These are phyloP conservation scores for Pisolithus thermaeus DNA, from an alignment of 1,284 basidiomycete species.

Conservation along the genomic window DNA sequence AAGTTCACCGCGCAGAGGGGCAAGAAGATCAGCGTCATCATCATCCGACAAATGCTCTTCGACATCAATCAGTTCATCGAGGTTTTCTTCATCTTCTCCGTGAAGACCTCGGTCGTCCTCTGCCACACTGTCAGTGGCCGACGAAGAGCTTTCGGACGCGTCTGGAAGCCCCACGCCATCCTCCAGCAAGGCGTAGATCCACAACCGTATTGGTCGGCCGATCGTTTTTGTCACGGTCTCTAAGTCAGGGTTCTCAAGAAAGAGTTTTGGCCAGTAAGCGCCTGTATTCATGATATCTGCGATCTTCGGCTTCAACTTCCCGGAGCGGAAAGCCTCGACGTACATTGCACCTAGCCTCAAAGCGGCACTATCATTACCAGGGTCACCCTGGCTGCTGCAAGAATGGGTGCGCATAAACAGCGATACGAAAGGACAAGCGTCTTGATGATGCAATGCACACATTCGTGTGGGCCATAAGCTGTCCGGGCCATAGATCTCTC, in stretches of 20 bases:
- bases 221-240: constrained; percentile 59
- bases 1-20: constrained; percentile 64
- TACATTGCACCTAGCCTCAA: constrained; percentile 34
- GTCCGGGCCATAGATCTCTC: constrained; percentile 27
- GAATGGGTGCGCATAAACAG: constrained; percentile 45
- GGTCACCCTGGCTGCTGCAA: constrained; percentile 9
- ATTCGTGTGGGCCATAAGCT: constrained; percentile 46
- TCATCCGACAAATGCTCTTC: constrained; percentile 33
- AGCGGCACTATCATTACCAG: constrained; percentile 21
- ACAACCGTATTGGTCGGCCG: constrained; percentile 55
- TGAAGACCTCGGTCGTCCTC: constrained; percentile 3
- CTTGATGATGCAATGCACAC: constrained; percentile 54
- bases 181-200: constrained; percentile 65
- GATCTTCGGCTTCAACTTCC: constrained; percentile 49
- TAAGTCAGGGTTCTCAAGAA: constrained; percentile 70
- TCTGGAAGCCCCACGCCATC: constrained; percentile 56
- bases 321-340: constrained; percentile 57
- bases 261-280: constrained; percentile 64
- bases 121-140: too few relatives aligned
- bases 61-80: constrained; percentile 58
- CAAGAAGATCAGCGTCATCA: constrained; percentile 47
- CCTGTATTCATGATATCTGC: constrained; percentile 56
- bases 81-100: constrained; percentile 30
- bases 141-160: constrained; percentile 2
- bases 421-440: constrained; percentile 47